These are phyloP conservation scores for Lophiostoma macrostomum DNA, from an alignment of 495 filamentous ascomycete species.

Conservation along the genomic window DNA sequence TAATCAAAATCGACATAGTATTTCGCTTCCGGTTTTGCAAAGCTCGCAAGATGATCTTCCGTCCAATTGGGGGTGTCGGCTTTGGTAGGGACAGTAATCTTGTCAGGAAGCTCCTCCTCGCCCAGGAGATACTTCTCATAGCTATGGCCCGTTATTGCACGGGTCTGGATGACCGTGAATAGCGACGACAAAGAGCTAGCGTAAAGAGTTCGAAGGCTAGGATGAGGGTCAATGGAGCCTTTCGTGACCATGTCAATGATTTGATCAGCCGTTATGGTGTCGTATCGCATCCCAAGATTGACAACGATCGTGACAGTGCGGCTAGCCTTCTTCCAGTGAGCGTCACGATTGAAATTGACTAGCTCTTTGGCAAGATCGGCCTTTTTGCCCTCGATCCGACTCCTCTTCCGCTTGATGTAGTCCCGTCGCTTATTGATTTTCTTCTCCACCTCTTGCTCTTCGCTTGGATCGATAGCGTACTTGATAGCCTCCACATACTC, in stretches of 20 bases:
- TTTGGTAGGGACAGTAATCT: constrained; percentile 67
- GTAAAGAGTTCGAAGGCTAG: constrained; percentile 77
- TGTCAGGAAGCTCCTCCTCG: constrained; percentile 69
- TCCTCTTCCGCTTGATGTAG: constrained; percentile 69
- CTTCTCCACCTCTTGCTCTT: constrained; percentile 56
- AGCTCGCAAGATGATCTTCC: constrained; percentile 68
- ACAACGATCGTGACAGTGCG: constrained; percentile 84
- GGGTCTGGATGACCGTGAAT: constrained; percentile 78
- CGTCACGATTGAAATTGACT: constrained; percentile 67
- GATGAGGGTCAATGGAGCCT: constrained; percentile 87
- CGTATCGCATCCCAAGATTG: constrained; percentile 83
- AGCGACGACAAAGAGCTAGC: constrained; percentile 72
- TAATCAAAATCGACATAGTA: constrained; percentile 90
- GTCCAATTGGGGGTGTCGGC: constrained; percentile 75
- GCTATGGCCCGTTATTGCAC: constrained; percentile 79
- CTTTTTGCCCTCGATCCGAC: constrained; percentile 77
- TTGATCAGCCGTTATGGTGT: constrained; percentile 74
- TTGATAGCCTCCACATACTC: constrained; percentile 67
- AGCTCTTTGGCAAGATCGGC: constrained; percentile 74
- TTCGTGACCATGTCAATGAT: constrained; percentile 80
- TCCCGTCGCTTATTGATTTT: constrained; percentile 64
- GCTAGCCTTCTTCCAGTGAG: constrained; percentile 95
- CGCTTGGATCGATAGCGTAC: constrained; percentile 30
- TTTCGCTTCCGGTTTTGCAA: constrained; percentile 74
- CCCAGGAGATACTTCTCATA: constrained; percentile 82